Evolutionary conservation across 345 rosid genomes (phyloP), one percentile per base, ranked within the genome.

Genomic region (Eucalyptus dawsonii): DNA sequence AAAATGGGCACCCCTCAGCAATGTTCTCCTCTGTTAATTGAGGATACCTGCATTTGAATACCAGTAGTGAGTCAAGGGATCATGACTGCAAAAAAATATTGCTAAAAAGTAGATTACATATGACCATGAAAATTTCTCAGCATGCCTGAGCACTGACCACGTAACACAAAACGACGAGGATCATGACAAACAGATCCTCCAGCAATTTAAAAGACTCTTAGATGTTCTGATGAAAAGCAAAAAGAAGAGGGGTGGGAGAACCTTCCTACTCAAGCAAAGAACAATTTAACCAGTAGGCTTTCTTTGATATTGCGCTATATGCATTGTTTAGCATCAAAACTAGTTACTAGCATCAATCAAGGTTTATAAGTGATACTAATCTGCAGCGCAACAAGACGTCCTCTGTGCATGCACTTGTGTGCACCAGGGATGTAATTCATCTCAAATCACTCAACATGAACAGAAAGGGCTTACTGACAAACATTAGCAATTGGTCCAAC

Each of bases 1-100:
- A 92, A 87, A 88, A 86, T 56, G 94, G 94, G 86, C 94, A 92
- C 25, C 89, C 90, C 88, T 90, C 80, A 34, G 86, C 90, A 50
- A 90, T 86, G 50, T 87, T 87, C 45, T 89, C 94, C 69, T 89
- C 88, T 86, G 92, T 89, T 88, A 76, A 58, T 40, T 89, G 88
- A 88, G 91, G 91, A 87, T 92, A 92, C 93, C 93, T 92, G 80
- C 22, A 83, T 27, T 87, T 45, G 80, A 42, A 54, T 86, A 88
- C 80, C 42, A 31, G 69, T 40, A 24, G 85, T 27, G 40, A 89
- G 27, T 21, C 47, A 86, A 86, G 37, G 25, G 62, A 15, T 76
- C 58, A 69, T 76, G n/a, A 14, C 69, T 16, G 67, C 69, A 51
- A 42, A 72, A 76, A 37, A 72, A 76, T 21, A 76, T 40, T 40